A percentile compares a stretch with the other conserved stretches of the same genome.
phyloP scores from a whole-genome alignment of 2,329 filamentous ascomycete genomes.

The Xylaria sp. region DNA sequence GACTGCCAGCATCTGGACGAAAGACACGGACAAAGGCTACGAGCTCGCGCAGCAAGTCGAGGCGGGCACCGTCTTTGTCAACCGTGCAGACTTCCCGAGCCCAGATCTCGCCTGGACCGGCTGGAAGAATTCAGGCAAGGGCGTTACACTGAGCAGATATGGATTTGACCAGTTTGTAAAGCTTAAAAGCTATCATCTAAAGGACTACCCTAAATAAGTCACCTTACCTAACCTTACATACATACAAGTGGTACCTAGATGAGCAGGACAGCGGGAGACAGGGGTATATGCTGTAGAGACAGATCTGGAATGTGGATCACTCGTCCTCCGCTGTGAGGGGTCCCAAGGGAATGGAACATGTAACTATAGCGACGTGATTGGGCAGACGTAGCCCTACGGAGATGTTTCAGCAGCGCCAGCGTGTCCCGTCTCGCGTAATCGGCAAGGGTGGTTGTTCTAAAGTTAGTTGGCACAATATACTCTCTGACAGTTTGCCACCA shows the following conservation, averaged over 20 bases:
- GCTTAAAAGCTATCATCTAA: constrained; percentile 95
- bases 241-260: neutral
- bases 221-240: neutral
- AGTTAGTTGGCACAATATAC: constrained; percentile 34
- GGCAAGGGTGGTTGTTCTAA: constrained; percentile 42
- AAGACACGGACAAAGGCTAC: constrained; percentile 80
- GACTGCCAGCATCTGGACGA: constrained; percentile 98
- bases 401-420: constrained; percentile 31
- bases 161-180: constrained; percentile 97
- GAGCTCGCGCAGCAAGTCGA: constrained; percentile 84
- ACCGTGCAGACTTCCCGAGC: constrained; percentile 90
- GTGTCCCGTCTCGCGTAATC: constrained; percentile 32
- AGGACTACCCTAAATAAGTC: constrained; percentile 74
- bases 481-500: constrained; percentile 1
- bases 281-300: neutral
- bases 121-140: constrained; percentile 97
- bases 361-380: constrained; percentile 28
- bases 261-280: constrained; percentile 14
- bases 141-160: constrained; percentile 87
- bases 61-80: constrained; percentile 95
- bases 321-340: constrained; percentile 8
- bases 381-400: constrained; percentile 31
- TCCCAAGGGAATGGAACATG: constrained; percentile 35
- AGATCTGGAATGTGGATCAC: constrained; percentile 21
- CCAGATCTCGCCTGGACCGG: constrained; percentile 96